These are phyloP conservation scores for Shiraia bambusicola DNA, from an alignment of 2,329 filamentous ascomycete genomes.

Conservation along the genomic window DNA sequence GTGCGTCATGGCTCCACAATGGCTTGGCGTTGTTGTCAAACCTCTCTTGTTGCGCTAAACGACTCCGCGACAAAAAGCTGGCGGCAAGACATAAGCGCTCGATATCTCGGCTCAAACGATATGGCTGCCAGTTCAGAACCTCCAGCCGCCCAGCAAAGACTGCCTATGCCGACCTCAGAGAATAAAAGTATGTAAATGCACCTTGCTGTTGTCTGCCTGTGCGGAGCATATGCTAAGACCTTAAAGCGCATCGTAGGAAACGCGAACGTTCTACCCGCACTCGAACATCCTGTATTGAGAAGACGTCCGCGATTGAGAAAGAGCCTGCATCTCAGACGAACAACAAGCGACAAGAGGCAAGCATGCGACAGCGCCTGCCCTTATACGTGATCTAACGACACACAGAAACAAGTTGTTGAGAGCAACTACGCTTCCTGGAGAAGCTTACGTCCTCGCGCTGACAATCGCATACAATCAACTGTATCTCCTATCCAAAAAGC, in stretches of 20 bases:
- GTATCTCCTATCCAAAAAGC: neutral
- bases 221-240: conserved; percentile 12
- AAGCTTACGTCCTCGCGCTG: neutral
- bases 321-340: neutral
- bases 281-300: neutral
- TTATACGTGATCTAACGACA: neutral
- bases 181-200: too few species aligned
- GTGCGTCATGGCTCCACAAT: conserved; percentile 10
- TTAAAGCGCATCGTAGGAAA: conserved; percentile 4
- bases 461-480: neutral
- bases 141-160: conserved; percentile 10
- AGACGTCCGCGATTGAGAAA: neutral
- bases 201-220: too few species aligned
- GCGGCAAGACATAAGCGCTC: conserved; percentile 12
- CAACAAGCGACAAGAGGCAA: neutral
- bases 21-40: conserved; percentile 13
- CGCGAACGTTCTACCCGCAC: neutral
- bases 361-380: neutral
- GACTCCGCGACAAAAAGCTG: conserved; percentile 13
- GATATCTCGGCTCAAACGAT: conserved; percentile 12
- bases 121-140: conserved; percentile 10
- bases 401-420: neutral
- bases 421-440: neutral
- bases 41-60: conserved; percentile 12
- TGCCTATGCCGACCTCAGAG: too few species aligned